Evolutionary conservation across 2,329 filamentous ascomycete species (phyloP).

Genomic region (Penicillium decumbens): DNA sequence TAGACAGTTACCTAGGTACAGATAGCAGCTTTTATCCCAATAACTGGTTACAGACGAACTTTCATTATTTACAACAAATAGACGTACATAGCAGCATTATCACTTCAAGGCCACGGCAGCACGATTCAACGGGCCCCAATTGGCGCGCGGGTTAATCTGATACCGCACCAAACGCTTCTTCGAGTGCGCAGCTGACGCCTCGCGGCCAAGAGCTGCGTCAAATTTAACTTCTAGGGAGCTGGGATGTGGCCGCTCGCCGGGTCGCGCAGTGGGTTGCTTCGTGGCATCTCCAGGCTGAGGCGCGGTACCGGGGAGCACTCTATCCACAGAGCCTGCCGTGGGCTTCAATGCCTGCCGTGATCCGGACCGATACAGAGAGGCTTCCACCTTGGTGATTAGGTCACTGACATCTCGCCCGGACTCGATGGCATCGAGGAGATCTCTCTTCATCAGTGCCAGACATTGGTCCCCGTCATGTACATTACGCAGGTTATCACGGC

Average conservation of each 20-base stretch:
- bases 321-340: neutral
- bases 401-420: conserved; percentile 35
- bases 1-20: neutral
- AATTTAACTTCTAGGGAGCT: conserved; percentile 64
- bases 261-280: neutral
- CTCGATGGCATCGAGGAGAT: conserved; percentile 35
- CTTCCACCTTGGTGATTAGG: conserved; percentile 42
- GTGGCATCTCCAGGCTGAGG: neutral
- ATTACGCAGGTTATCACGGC: conserved; percentile 30
- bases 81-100: conserved; percentile 1
- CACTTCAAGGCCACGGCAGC: conserved; percentile 26
- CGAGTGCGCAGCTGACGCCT: conserved; percentile 47
- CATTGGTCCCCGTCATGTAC: conserved; percentile 32
- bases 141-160: conserved; percentile 81
- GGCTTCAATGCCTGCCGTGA: conserved; percentile 16
- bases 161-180: conserved; percentile 73
- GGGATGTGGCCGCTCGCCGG: conserved; percentile 21
- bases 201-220: conserved; percentile 71
- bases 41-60: neutral
- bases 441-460: conserved; percentile 32
- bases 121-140: conserved; percentile 80
- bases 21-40: neutral
- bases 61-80: conserved; percentile 2
- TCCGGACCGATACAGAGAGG: conserved; percentile 41
- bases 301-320: conserved; percentile 1